A percentile compares a stretch with the other conserved stretches of the same genome.
phyloP scores from a whole-genome alignment of 164 flowering plant species.

The Echeveria elegans region DNA sequence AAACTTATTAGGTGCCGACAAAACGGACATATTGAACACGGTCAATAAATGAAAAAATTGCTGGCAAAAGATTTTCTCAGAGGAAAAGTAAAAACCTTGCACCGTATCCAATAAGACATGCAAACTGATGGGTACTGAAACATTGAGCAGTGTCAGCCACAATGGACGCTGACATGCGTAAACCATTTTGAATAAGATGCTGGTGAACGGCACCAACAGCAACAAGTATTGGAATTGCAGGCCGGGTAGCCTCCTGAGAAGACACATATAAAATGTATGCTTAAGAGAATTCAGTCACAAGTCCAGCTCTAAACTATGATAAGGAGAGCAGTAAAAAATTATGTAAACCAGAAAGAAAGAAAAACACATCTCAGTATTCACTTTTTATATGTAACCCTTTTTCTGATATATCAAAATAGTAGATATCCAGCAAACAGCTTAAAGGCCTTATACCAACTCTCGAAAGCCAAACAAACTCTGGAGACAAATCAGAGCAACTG shows the following conservation, averaged over 20 bases:
- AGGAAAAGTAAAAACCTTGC: constrained; percentile 28
- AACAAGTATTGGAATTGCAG: constrained; percentile 93
- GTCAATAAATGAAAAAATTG: background rate
- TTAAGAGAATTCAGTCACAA: background rate
- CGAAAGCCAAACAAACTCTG: too few relatives aligned
- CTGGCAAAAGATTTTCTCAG: background rate
- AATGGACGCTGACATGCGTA: constrained; percentile 89
- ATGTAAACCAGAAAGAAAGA: background rate
- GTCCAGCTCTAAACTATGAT: background rate
- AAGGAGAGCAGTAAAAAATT: background rate
- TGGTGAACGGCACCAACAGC: constrained; percentile 99
- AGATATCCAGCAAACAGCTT: background rate
- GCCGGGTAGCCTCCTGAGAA: constrained; percentile 83
- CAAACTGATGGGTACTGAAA: constrained; percentile 99
- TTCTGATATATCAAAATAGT: background rate
- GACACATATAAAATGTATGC: background rate
- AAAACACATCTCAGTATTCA: too few relatives aligned
- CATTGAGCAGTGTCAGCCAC: constrained; percentile 99
- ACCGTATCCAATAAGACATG: constrained; percentile 98
- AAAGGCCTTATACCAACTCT: background rate
- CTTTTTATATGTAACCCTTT: too few relatives aligned
- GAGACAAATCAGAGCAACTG: too few relatives aligned
- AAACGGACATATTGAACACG: background rate
- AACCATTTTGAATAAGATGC: constrained; percentile 95
- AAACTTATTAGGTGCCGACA: background rate